Evolutionary conservation across 164 flowering plant genomes (phyloP).

Genomic region (Vitis vinifera): ASM3070453v1 NC_081814.1:4026501-4027000

Average conservation of each 20-base stretch:
- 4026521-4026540: background rate
- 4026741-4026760: background rate
- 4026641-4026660: constrained; percentile 1
- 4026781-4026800: constrained; percentile 26
- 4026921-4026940: too few species aligned
- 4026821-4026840: too few species aligned
- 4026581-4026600: constrained; percentile 47
- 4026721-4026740: constrained; percentile 26
- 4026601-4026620: constrained; percentile 42
- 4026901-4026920: too few species aligned
- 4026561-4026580: constrained; percentile 30
- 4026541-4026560: constrained; percentile 20
- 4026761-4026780: constrained; percentile 12
- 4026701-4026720: constrained; percentile 43
- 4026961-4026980: constrained; percentile 36
- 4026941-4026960: constrained; percentile 47
- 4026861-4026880: too few species aligned
- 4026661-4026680: constrained; percentile 19
- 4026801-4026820: too few species aligned
- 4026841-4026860: too few species aligned
- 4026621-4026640: constrained; percentile 24
- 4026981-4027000: constrained; percentile 47
- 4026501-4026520: constrained; percentile 12
- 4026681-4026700: constrained; percentile 33
- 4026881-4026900: too few species aligned